phyloP scores from a whole-genome alignment of 176 grass and related monocot genomes.

The Cenchrus americanus region DNA sequence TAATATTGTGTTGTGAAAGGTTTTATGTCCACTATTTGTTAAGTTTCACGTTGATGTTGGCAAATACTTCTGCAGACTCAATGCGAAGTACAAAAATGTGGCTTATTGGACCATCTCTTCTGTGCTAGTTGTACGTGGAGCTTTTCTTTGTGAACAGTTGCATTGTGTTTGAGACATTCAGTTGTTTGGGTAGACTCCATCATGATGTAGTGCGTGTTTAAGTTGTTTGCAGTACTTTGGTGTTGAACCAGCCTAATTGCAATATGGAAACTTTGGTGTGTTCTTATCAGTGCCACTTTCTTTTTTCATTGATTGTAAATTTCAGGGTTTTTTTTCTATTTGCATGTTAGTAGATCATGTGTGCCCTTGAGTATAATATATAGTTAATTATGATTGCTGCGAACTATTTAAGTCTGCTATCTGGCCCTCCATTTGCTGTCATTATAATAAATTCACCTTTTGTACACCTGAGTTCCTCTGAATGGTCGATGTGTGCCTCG shows the following conservation, averaged over 20 bases:
- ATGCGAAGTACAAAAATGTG: background rate
- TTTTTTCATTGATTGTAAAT: background rate
- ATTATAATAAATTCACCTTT: background rate
- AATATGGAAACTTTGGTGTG: background rate
- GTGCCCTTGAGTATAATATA: conserved; percentile 3
- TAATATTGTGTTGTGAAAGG: background rate
- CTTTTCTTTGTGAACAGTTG: background rate
- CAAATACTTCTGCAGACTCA: background rate
- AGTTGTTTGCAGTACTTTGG: background rate
- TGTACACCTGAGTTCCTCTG: background rate
- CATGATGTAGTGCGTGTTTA: background rate
- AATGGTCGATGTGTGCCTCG: background rate
- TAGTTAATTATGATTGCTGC: background rate
- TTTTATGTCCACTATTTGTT: background rate
- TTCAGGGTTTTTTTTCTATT: background rate
- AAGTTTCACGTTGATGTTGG: background rate
- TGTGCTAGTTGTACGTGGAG: background rate
- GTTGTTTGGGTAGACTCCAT: conserved; percentile 11
- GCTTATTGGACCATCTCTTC: background rate
- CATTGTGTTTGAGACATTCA: background rate
- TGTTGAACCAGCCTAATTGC: background rate
- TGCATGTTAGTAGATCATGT: background rate
- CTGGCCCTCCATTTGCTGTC: background rate
- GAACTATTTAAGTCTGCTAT: background rate
- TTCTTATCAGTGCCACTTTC: background rate